phyloP scores from a whole-genome alignment of 306 rosid genomes.

The Casuarina equisetifolia region DNA sequence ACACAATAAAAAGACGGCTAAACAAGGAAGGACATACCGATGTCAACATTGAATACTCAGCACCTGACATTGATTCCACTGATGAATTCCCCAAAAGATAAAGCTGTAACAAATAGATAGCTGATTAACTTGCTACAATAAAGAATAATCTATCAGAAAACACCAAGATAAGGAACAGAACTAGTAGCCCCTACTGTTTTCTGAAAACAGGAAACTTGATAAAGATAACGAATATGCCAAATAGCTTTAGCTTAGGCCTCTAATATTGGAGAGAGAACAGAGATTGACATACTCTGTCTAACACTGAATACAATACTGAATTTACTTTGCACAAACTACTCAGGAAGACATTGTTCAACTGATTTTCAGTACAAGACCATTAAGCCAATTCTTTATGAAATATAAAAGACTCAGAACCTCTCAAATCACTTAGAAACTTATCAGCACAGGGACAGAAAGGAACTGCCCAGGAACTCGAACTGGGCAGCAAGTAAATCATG shows the following conservation, averaged over 20 bases:
- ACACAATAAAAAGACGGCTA: conserved; percentile 22
- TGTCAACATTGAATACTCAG: conserved; percentile 94
- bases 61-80: conserved; percentile 83
- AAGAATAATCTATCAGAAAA: no score
- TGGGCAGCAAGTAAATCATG: not conserved
- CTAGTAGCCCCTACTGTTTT: conserved; percentile 1
- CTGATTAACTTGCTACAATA: not conserved
- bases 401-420: no score
- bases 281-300: not conserved
- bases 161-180: not conserved
- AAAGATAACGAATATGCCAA: not conserved
- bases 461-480: not conserved
- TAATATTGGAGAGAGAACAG: not conserved
- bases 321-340: not conserved
- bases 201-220: not conserved
- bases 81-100: conserved; percentile 83
- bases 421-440: not conserved
- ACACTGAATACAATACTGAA: not conserved
- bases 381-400: not conserved
- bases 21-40: conserved; percentile 78
- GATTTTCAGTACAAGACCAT: not conserved
- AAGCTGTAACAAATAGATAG: conserved; percentile 62
- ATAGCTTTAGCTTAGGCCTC: not conserved
- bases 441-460: not conserved
- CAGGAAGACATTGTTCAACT: not conserved